Percentiles rank a stretch among this genome's conserved stretches.
Evolutionary conservation across 345 rosid species (phyloP).

Genomic region (Noccaea caerulescens): DNA sequence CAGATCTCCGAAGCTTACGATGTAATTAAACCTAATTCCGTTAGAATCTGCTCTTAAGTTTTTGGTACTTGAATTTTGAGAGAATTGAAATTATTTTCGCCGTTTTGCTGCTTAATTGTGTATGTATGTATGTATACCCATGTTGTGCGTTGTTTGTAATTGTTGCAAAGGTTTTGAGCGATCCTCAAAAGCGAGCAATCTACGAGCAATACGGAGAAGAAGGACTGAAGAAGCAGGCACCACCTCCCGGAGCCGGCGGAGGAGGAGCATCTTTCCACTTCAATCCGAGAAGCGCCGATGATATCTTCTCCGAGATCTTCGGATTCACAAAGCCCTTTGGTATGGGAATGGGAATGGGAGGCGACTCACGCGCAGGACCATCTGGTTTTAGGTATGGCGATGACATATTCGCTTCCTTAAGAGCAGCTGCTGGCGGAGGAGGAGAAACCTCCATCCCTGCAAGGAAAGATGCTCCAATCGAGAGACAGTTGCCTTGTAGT

Average conservation of each 20-base stretch:
- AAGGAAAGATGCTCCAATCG: conserved; percentile 64
- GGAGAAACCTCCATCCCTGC: conserved; percentile 48
- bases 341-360: conserved; percentile 39
- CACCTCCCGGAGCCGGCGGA: conserved; percentile 72
- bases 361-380: conserved; percentile 48
- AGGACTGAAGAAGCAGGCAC: conserved; percentile 76
- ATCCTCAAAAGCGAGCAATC: conserved; percentile 75
- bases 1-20: conserved; percentile 90
- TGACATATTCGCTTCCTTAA: conserved; percentile 57
- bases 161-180: conserved; percentile 67
- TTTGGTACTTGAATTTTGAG: neutral
- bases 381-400: conserved; percentile 65
- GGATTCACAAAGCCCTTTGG: conserved; percentile 66
- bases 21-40: conserved; percentile 38
- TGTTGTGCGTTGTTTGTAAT: neutral
- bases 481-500: conserved; percentile 60
- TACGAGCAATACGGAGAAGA: conserved; percentile 90
- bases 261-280: conserved; percentile 61
- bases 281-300: conserved; percentile 71
- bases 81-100: too few relatives aligned
- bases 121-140: neutral
- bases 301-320: conserved; percentile 77
- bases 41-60: conserved; percentile 1
- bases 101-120: neutral
- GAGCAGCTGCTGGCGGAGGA: conserved; percentile 43